Conservation (phyloP, 2,329 filamentous ascomycete species). For the Immersiporthe knoxdaviesiana region DNA sequence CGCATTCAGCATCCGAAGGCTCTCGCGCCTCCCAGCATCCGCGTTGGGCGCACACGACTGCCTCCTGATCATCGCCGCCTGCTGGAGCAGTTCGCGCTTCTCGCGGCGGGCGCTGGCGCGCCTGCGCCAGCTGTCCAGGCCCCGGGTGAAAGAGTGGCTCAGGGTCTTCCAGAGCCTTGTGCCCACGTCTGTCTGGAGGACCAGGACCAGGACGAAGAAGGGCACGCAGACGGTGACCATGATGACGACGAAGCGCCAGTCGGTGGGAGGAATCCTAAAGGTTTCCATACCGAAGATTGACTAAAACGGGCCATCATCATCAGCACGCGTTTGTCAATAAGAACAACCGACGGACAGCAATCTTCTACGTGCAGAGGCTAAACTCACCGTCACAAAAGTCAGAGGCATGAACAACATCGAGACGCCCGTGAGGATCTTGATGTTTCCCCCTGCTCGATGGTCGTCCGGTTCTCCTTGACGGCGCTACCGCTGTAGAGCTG, state of each 20-base stretch:
- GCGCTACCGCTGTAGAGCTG: constrained; percentile 67
- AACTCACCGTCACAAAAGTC: constrained; percentile 59
- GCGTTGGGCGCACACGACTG: constrained; percentile 17
- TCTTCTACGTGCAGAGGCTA: not conserved
- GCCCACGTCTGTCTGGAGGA: constrained; percentile 49
- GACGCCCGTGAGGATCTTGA: constrained; percentile 62
- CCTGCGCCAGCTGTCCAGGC: constrained; percentile 16
- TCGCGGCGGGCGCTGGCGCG: constrained; percentile 21
- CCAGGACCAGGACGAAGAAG: constrained; percentile 51
- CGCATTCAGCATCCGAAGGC: constrained; percentile 4
- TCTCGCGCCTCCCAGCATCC: not conserved
- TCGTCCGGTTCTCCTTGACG: constrained; percentile 63
- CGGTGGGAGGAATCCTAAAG: constrained; percentile 45
- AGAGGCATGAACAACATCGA: constrained; percentile 65
- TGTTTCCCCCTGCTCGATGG: constrained; percentile 68
- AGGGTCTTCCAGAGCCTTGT: constrained; percentile 31
- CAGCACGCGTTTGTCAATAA: not conserved
- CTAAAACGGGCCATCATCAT: constrained; percentile 31
- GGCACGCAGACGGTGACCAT: constrained; percentile 64
- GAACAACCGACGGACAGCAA: not conserved
- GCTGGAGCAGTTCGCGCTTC: constrained; percentile 28
- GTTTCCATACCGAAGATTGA: constrained; percentile 60
- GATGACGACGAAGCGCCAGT: constrained; percentile 55
- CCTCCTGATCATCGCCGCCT: constrained; percentile 30
- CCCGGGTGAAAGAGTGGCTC: constrained; percentile 25